A percentile compares a stretch with the other conserved stretches of the same genome.
These are phyloP conservation scores for Acidomyces sp. DNA, from an alignment of 495 filamentous ascomycete species.

Conservation along the genomic window DNA sequence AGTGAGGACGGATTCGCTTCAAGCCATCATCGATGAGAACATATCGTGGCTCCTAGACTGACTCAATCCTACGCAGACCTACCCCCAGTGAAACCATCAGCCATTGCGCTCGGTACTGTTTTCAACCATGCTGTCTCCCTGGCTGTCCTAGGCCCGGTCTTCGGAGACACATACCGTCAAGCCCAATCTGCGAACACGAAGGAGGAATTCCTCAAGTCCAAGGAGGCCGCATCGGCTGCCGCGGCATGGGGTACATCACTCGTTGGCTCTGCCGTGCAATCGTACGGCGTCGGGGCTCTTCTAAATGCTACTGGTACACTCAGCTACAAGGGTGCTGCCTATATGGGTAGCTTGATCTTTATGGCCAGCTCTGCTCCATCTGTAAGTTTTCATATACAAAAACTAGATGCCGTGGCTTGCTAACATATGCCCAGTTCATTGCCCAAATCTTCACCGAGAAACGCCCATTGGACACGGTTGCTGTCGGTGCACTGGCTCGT, in stretches of 20 bases:
- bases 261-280: slow-evolving; percentile 75
- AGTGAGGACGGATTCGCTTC: too few species aligned
- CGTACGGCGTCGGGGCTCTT: slow-evolving; percentile 87
- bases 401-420: not conserved
- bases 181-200: slow-evolving; percentile 85
- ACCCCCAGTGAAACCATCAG: slow-evolving; percentile 92
- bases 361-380: slow-evolving; percentile 76
- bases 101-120: slow-evolving; percentile 85
- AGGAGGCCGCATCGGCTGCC: slow-evolving; percentile 77
- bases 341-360: slow-evolving; percentile 83
- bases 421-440: slow-evolving; percentile 49
- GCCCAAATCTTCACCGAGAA: slow-evolving; percentile 81
- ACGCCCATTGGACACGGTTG: slow-evolving; percentile 76
- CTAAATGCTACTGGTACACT: slow-evolving; percentile 92
- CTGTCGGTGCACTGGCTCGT: slow-evolving; percentile 67
- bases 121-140: slow-evolving; percentile 82
- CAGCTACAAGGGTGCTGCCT: slow-evolving; percentile 92
- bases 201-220: slow-evolving; percentile 89
- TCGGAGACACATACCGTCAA: slow-evolving; percentile 89
- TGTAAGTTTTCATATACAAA: slow-evolving; percentile 42
- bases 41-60: too few species aligned
- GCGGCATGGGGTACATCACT: slow-evolving; percentile 83
- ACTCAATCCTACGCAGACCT: slow-evolving; percentile 37
- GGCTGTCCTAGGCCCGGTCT: slow-evolving; percentile 74
- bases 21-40: not conserved